These are phyloP conservation scores for Chlamydomonas applanata DNA, from an alignment of 139 green algal genomes.

Conservation along the genomic window DNA sequence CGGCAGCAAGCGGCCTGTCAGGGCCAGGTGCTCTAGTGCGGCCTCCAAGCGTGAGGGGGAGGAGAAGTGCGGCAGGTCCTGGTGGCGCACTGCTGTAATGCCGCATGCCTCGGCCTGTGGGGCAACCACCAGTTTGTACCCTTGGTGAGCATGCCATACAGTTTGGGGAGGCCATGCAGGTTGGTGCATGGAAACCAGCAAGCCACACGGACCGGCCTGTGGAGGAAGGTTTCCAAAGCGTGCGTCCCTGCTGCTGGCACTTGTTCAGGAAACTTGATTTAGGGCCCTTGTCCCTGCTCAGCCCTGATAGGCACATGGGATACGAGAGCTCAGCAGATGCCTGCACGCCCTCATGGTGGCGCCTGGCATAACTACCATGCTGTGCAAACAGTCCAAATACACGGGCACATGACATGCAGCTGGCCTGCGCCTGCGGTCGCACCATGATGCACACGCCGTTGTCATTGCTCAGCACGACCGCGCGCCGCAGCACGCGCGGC, in stretches of 20 bases:
- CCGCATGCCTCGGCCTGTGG: neutral
- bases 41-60: neutral
- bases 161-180: neutral
- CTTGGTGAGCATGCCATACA: neutral
- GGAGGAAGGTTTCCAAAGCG: no score
- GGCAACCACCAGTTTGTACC: neutral
- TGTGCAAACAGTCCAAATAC: no score
- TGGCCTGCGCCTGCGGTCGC: neutral
- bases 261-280: no score
- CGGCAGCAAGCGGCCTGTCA: no score
- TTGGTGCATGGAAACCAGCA: neutral
- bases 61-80: constrained; percentile 3
- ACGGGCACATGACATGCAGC: no score
- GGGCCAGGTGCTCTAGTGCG: no score
- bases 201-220: no score
- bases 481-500: neutral
- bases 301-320: neutral
- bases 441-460: constrained; percentile 11
- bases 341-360: no score
- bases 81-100: neutral
- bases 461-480: constrained; percentile 14
- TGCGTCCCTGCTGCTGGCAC: no score
- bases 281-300: no score
- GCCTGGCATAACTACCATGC: no score
- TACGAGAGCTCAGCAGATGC: no score